Percentiles rank a stretch among this genome's conserved stretches.
phyloP scores from a whole-genome alignment of 495 filamentous ascomycete species.

The Achaetomiella virescens region DNA sequence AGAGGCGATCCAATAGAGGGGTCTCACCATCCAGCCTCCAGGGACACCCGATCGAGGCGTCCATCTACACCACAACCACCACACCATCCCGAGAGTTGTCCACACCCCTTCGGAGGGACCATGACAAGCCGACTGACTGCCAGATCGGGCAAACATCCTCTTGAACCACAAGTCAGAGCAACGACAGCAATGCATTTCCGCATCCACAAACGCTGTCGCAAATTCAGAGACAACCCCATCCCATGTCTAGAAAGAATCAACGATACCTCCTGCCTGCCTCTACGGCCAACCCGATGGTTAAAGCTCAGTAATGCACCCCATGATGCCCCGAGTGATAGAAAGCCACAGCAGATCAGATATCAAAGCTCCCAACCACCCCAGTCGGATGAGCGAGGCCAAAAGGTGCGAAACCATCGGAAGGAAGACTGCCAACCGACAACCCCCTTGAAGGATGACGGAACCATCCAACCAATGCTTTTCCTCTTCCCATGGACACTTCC shows the following conservation, averaged over 20 bases:
- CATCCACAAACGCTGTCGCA: no score
- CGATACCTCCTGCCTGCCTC: not conserved
- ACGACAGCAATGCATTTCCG: no score
- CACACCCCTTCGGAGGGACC: no score
- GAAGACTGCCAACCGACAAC: slow-evolving; percentile 2
- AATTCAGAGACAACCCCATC: not conserved
- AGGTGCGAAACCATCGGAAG: not conserved
- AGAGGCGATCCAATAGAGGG: no score
- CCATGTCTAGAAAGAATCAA: not conserved
- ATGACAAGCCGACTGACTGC: no score
- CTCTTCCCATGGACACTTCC: not conserved
- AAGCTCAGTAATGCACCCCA: not conserved
- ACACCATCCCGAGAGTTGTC: no score
- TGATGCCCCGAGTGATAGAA: not conserved
- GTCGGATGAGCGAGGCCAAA: not conserved
- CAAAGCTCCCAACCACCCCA: not conserved
- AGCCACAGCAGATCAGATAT: not conserved
- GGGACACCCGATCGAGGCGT: no score
- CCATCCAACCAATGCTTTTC: slow-evolving; percentile 12
- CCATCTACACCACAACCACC: no score
- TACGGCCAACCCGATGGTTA: not conserved
- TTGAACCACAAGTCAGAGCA: no score
- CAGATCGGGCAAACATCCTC: no score
- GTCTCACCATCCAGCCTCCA: no score
- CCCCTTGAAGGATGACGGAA: not conserved